Evolutionary conservation across 2,329 filamentous ascomycete genomes (phyloP), one percentile per base, ranked within the genome.

Genomic region (Rhynchosporium secalis): DNA sequence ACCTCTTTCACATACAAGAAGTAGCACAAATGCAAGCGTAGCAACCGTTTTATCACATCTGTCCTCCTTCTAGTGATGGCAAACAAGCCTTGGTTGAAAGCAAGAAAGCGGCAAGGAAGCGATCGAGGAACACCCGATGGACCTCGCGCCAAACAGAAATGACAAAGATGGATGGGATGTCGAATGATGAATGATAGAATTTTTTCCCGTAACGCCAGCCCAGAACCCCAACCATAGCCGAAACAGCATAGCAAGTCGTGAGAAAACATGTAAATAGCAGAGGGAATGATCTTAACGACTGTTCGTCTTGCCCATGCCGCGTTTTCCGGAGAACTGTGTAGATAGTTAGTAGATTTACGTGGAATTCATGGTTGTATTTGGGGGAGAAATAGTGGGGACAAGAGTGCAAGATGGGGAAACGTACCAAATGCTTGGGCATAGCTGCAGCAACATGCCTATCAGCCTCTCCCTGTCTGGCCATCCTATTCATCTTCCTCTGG

Each of bases 401-500:
- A 6, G 13, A 48, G 26, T 48, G 13, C 9, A 10, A 47, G 20
- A 49, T 40, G 13, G 48, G 66, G 31, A 36, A 70, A 84, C 88
- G 77, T 83, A 96, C 89, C 85, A 99, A 82, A 80, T 98, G 95
- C 81, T 96, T 99, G 66, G 88, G 86, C 77, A 96, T 79, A 58
- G 90, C 84, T 43, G 90, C 90, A 61, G 88, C 88, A 65, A 87
- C 86, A 79, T 98, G 94, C 75, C 96, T 87, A 83, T 99, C 95
- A 65, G 89, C 93, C 81, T 99, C 95, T 82, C 95, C 95, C 83
- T 96, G 91, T 77, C 93, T 88, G 49, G 95, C 95, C 89, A 96
- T 95, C 68, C 94, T 86, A 82, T 99, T 99, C 92, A 96, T 97
- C 86, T 92, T 94, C 84, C 94, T 92, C 87, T 99, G 96, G 72